Evolutionary conservation across 2,329 filamentous ascomycete species (phyloP).

Genomic region (Blastomyces percursus): DNA sequence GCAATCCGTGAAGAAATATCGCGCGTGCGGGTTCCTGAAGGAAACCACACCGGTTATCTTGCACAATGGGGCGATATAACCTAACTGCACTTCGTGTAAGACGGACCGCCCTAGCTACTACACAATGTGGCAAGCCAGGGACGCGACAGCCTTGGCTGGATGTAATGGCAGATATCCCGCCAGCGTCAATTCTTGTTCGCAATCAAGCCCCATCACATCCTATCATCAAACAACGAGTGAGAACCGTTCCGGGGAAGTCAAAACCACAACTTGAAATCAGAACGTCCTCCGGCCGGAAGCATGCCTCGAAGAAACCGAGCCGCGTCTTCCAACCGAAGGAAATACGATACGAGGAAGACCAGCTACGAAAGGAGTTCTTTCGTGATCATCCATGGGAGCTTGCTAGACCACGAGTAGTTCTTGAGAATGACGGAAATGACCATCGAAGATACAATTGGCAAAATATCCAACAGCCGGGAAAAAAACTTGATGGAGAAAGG

Average conservation of each 20-base stretch:
- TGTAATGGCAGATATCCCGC: conserved; percentile 47
- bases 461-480: conserved; percentile 59
- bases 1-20: neutral
- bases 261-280: conserved; percentile 29
- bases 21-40: neutral
- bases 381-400: conserved; percentile 95
- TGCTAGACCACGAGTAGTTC: conserved; percentile 70
- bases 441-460: conserved; percentile 69
- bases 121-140: conserved; percentile 26
- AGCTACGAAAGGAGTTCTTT: conserved; percentile 70
- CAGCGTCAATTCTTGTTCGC: conserved; percentile 49
- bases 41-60: neutral
- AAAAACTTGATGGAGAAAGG: conserved; percentile 76
- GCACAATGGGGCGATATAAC: conserved; percentile 37
- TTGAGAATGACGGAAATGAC: conserved; percentile 81
- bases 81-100: conserved; percentile 37
- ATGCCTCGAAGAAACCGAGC: conserved; percentile 54
- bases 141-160: conserved; percentile 44
- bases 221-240: conserved; percentile 29
- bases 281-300: conserved; percentile 23
- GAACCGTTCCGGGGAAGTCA: conserved; percentile 13
- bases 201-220: conserved; percentile 41
- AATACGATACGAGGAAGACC: conserved; percentile 74
- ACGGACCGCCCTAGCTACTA: conserved; percentile 31
- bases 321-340: conserved; percentile 69